Conservation (phyloP, 1,284 basidiomycete genomes). For the Uromyces viciae-fabae region DNA sequence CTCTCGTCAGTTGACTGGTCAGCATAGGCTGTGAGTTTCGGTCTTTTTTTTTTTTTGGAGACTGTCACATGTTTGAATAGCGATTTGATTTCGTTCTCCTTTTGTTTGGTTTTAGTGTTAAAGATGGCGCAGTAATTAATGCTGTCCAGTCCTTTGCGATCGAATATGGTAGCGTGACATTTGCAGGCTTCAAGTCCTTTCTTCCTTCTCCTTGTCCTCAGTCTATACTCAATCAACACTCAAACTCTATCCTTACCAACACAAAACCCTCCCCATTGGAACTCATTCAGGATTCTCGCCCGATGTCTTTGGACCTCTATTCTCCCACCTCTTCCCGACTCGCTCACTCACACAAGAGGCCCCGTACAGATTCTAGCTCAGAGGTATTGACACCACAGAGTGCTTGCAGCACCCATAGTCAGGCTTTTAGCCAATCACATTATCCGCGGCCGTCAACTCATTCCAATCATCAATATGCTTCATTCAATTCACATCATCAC, state of each 20-base stretch:
- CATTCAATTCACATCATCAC: neutral
- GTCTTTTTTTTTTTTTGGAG: neutral
- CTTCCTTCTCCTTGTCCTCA: neutral
- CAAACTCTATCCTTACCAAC: neutral
- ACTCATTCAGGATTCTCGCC: slow-evolving; percentile 4
- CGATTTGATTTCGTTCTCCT: neutral
- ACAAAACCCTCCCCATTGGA: slow-evolving; percentile 16
- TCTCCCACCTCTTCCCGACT: slow-evolving; percentile 10
- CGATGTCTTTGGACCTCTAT: slow-evolving; percentile 21
- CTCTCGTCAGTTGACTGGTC: slow-evolving; percentile 8
- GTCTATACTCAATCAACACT: neutral
- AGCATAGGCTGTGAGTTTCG: slow-evolving; percentile 12
- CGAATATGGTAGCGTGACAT: slow-evolving; percentile 31
- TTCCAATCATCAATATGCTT: slow-evolving; percentile 10
- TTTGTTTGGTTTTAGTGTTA: slow-evolving; percentile 9
- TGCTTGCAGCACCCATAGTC: slow-evolving; percentile 11
- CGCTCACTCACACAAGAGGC: slow-evolving; percentile 7
- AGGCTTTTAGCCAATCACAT: neutral
- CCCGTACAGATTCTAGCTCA: slow-evolving; percentile 15
- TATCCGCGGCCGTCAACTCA: slow-evolving; percentile 19
- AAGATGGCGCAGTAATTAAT: slow-evolving; percentile 15
- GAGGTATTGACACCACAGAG: slow-evolving; percentile 33
- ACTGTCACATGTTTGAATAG: neutral
- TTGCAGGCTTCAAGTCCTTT: slow-evolving; percentile 25
- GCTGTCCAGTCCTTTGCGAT: slow-evolving; percentile 29